Conservation (phyloP, 169 alveolate species). For the Cryptosporidium ubiquitum region DNA sequence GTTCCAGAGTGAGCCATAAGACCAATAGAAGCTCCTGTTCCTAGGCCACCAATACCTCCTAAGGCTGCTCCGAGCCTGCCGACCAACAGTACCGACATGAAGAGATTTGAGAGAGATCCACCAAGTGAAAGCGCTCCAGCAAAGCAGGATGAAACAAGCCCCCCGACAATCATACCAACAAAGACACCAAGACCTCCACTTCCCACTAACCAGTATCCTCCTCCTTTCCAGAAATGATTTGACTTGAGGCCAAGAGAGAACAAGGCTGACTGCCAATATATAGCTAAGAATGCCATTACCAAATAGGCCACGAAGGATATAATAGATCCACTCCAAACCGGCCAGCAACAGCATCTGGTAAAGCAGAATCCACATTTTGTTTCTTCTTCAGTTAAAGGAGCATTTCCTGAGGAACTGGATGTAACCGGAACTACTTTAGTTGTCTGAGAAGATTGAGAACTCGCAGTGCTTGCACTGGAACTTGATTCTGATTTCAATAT, state of each 20-base stretch:
- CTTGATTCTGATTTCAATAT: slow-evolving; percentile 7
- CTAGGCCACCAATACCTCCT: slow-evolving; percentile 70
- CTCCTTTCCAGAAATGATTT: slow-evolving; percentile 77
- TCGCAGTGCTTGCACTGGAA: not conserved
- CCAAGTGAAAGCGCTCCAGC: slow-evolving; percentile 77
- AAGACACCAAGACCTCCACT: slow-evolving; percentile 68
- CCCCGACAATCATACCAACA: slow-evolving; percentile 77
- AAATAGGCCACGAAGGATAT: slow-evolving; percentile 56
- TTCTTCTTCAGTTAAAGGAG: slow-evolving; percentile 42
- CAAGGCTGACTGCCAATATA: slow-evolving; percentile 67
- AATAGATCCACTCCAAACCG: slow-evolving; percentile 73
- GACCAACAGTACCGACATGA: slow-evolving; percentile 73
- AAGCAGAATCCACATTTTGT: slow-evolving; percentile 68
- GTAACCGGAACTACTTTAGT: not conserved
- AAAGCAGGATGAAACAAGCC: slow-evolving; percentile 76
- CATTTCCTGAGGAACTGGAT: not conserved
- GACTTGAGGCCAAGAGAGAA: slow-evolving; percentile 76
- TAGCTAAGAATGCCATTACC: slow-evolving; percentile 67
- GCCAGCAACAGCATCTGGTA: slow-evolving; percentile 68
- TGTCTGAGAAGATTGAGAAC: not conserved
- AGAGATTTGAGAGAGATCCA: slow-evolving; percentile 75
- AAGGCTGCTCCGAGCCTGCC: slow-evolving; percentile 76
- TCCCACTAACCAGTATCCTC: slow-evolving; percentile 80
- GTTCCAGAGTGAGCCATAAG: slow-evolving; percentile 75
- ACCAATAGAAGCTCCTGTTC: slow-evolving; percentile 68